These are phyloP conservation scores for Solanum acaule DNA, from an alignment of 257 asterid species.

Conservation along the genomic window DNA sequence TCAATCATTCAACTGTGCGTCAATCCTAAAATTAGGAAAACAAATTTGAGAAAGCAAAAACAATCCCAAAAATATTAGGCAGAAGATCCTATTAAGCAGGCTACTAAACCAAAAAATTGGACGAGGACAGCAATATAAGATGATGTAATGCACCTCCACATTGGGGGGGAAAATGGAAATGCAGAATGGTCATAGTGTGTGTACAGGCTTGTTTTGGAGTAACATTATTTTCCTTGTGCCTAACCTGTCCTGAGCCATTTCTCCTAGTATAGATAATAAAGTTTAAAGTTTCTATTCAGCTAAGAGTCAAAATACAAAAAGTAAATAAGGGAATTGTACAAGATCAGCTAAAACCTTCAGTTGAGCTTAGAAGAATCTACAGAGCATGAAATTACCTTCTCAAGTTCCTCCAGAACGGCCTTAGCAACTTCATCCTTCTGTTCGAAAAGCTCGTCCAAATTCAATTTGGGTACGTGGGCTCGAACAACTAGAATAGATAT, in stretches of 20 bases:
- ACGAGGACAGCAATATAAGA: background rate
- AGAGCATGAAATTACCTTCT: conserved; percentile 43
- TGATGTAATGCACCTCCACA: background rate
- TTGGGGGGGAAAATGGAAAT: background rate
- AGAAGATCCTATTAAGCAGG: background rate
- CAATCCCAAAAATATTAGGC: background rate
- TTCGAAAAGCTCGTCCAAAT: conserved; percentile 86
- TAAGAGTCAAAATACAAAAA: background rate
- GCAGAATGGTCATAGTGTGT: background rate
- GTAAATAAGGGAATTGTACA: background rate
- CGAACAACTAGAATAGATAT: conserved; percentile 54
- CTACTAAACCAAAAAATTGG: background rate
- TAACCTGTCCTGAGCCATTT: background rate
- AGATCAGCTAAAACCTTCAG: background rate
- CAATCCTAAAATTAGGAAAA: background rate
- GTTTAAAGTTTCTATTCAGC: background rate
- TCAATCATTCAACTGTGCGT: background rate
- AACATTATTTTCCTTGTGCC: background rate
- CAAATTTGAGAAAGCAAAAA: background rate
- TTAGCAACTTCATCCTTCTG: conserved; percentile 93
- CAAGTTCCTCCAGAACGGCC: conserved; percentile 88
- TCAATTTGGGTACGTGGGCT: conserved; percentile 88
- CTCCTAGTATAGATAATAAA: background rate
- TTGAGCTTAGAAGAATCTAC: background rate
- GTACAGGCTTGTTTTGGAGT: background rate